Evolutionary conservation across 2,329 filamentous ascomycete species (phyloP), one percentile per base, ranked within the genome.

Genomic region (Waltergamsia citrina): DNA sequence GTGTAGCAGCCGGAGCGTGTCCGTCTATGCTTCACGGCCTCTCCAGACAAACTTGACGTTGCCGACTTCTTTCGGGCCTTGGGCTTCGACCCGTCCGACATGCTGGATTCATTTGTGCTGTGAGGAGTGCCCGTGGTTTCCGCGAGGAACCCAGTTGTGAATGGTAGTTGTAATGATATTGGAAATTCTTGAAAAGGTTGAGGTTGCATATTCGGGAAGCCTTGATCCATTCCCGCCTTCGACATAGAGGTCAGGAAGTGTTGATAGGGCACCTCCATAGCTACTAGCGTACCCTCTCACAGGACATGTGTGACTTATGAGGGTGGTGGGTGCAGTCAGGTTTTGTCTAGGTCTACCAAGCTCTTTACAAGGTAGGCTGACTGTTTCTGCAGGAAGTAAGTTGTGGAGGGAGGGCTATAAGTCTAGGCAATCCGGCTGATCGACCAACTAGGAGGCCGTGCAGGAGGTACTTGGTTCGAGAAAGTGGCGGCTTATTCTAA

Each of bases 1-100:
- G 88, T 96, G 43, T 69, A 95, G 61, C 92, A 98, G 19, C 92
- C 92, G 42, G 87, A 95, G 47, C 92, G 74, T 28, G 92, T 96
- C 45, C 92, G 78, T 41, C 88, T 81, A 55, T 96, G 90, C 59
- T 96, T 96, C 45, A 93, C 82, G 50, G 83, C 80, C 41, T 93
- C 56, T 16, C 7, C 25, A 11, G 11, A 20, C 14, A 29, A 22
- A 4, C 21, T 18, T 6, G 14, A 17, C n/a, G 45, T 40, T 7
- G 42, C 46, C 14, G 69, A 71, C 43, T 73, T 74, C 37, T 69
- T 64, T 33, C 71, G 62, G 41, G 56, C 60, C 45, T 69, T 63
- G 32, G 27, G 3, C 17, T 36, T 36, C 25, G 34, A 25, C 11
- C 16, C 26, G 26, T 29, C 35, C 11, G 15, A 28, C 21, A 28